Conservation (phyloP, 2,329 filamentous ascomycete species). For the Alternaria sp. region DNA sequence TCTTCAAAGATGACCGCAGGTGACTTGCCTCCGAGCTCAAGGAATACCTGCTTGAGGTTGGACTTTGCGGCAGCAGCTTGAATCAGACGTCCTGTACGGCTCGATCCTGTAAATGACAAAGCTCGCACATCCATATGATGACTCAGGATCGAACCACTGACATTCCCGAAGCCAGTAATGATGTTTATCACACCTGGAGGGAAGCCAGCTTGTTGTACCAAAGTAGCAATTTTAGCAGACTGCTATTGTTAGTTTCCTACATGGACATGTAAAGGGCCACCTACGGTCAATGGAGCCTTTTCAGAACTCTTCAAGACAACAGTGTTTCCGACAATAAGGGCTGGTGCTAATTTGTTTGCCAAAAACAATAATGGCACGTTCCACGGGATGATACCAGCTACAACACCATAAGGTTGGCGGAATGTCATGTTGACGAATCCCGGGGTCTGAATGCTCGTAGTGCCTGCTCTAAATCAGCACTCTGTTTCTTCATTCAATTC, state of each 20-base stretch:
- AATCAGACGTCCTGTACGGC: conserved; percentile 87
- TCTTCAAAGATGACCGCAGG: conserved; percentile 83
- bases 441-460: conserved; percentile 66
- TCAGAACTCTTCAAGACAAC: conserved; percentile 47
- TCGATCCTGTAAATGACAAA: conserved; percentile 82
- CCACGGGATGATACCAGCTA: conserved; percentile 79
- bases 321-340: conserved; percentile 46
- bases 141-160: conserved; percentile 78
- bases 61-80: conserved; percentile 74
- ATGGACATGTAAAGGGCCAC: conserved; percentile 57
- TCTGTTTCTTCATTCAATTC: not conserved
- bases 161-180: conserved; percentile 78
- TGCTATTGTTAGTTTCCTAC: conserved; percentile 65
- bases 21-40: conserved; percentile 88
- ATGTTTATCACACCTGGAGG: conserved; percentile 83
- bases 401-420: conserved; percentile 79
- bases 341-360: conserved; percentile 38
- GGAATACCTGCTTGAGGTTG: conserved; percentile 85
- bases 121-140: conserved; percentile 85
- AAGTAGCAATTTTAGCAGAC: conserved; percentile 81
- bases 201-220: conserved; percentile 80
- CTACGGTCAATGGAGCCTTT: conserved; percentile 73
- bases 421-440: conserved; percentile 70
- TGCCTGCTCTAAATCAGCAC: conserved; percentile 58
- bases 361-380: conserved; percentile 42